A percentile compares a stretch with the other conserved stretches of the same genome.
These are phyloP conservation scores for Dendryphion nanum DNA, from an alignment of 2,329 filamentous ascomycete genomes.

Conservation along the genomic window DNA sequence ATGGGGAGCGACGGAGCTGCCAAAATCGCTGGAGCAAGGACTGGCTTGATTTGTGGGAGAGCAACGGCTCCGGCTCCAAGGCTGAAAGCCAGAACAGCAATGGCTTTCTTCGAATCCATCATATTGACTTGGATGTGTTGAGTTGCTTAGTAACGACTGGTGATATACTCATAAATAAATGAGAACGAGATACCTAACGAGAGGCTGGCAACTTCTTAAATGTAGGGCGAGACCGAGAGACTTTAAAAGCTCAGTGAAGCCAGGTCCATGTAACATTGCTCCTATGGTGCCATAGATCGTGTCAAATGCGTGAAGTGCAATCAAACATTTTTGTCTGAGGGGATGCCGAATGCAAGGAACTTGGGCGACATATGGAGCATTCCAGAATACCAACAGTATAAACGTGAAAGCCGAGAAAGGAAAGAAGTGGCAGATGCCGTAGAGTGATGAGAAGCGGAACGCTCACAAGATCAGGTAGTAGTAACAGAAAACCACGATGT, in stretches of 20 bases:
- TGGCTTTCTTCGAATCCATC: slow-evolving; percentile 10
- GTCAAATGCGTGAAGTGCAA: slow-evolving; percentile 1
- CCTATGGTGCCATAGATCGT: background rate
- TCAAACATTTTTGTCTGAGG: slow-evolving; percentile 11
- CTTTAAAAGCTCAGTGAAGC: too few relatives aligned
- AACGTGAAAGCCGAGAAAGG: background rate
- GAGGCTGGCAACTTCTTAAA: too few relatives aligned
- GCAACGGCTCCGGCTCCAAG: slow-evolving; percentile 6
- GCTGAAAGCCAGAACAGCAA: slow-evolving; percentile 13
- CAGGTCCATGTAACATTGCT: slow-evolving; percentile 2
- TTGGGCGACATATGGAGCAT: slow-evolving; percentile 6
- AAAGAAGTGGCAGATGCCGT: too few relatives aligned
- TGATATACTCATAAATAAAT: too few relatives aligned
- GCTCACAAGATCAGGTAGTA: too few relatives aligned
- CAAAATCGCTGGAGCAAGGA: too few relatives aligned
- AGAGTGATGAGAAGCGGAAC: too few relatives aligned
- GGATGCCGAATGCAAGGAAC: slow-evolving; percentile 8
- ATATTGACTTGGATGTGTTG: too few relatives aligned
- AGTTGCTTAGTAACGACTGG: too few relatives aligned
- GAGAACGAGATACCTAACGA: too few relatives aligned
- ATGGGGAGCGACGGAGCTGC: background rate
- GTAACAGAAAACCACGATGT: too few relatives aligned
- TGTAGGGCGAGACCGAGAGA: too few relatives aligned
- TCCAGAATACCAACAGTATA: slow-evolving; percentile 4
- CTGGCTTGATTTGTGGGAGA: slow-evolving; percentile 7